Conservation (phyloP, 129 eudicot genomes). For the Oenanthe sinensis region DNA sequence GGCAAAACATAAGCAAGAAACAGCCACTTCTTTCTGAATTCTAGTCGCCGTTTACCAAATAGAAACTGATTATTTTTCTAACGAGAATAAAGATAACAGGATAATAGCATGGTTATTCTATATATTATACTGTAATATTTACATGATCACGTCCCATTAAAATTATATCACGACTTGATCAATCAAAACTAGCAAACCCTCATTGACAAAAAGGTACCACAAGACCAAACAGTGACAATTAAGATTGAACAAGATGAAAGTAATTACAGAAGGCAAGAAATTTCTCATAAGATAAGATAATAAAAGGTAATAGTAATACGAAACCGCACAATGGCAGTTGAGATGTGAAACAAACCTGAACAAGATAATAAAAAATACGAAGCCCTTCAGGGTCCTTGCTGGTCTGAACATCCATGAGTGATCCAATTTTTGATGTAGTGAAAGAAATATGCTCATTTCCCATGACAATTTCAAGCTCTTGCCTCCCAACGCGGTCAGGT, state of each 20-base stretch:
- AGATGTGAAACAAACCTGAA: conserved; percentile 56
- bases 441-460: conserved; percentile 96
- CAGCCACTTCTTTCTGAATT: neutral
- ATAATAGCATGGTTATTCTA: neutral
- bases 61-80: neutral
- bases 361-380: conserved; percentile 92
- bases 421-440: conserved; percentile 96
- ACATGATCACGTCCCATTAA: neutral
- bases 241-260: conserved; percentile 68
- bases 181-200: neutral
- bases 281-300: neutral
- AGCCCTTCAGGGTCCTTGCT: conserved; percentile 99
- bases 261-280: conserved; percentile 28
- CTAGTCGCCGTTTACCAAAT: neutral
- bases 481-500: conserved; percentile 94
- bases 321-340: neutral
- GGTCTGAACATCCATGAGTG: conserved; percentile 97
- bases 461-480: conserved; percentile 99
- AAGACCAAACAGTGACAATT: neutral
- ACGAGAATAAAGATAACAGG: neutral
- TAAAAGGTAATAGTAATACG: neutral
- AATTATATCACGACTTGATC: neutral
- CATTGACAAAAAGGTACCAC: neutral
- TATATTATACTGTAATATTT: neutral
- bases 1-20: neutral